Evolutionary conservation across 1,284 basidiomycete species (phyloP), one percentile per base, ranked within the genome.

Genomic region (Naganishia albida): DNA sequence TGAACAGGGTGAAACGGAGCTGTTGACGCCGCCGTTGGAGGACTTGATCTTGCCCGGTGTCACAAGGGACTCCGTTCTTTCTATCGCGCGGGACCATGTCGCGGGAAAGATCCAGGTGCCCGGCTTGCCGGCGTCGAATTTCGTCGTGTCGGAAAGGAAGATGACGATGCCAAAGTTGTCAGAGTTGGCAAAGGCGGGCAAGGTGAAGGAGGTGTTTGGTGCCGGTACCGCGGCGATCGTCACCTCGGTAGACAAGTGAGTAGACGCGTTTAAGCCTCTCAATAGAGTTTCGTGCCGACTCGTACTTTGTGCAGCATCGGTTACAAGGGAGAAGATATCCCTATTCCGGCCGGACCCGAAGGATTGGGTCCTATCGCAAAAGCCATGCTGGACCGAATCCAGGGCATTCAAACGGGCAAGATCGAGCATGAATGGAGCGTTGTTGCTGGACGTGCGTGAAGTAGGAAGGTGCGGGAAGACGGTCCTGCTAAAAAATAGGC

Each of bases 21-120:
- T 96, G 66, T 87, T 92, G 55, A 95, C 93, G 0, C 93, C 95
- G 12, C 92, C 94, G 4, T 84, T 98, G 46, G 91, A 92, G 74
- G 94, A 94, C 64, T 89, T 96, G 83, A 93, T 99, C 73, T 87
- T 99, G 16, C 94, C 95, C 13, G 95, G 95, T 68, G 89, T 99
- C 20, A 98, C 94, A 8, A 88, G 95, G 68, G 93, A 97, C 40
- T 74, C 73, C 20, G 88, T 96, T 50, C 85, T 99, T 43, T 75
- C 84, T 10, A 86, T 99, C 59, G 90, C 91, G 1, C 85, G 87
- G 48, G 86, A 85, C 20, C 95, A 98, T 75, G 77, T 78, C 20
- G 83, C 86, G 2, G 87, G 88, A 59, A 81, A 81, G 69, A 75
- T 80, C 55, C 78, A 72, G 1, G 80, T 95, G 49, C 76, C 84